Conservation (phyloP, 768 basidiomycete genomes). For the Boletus pseudopeckii region DNA sequence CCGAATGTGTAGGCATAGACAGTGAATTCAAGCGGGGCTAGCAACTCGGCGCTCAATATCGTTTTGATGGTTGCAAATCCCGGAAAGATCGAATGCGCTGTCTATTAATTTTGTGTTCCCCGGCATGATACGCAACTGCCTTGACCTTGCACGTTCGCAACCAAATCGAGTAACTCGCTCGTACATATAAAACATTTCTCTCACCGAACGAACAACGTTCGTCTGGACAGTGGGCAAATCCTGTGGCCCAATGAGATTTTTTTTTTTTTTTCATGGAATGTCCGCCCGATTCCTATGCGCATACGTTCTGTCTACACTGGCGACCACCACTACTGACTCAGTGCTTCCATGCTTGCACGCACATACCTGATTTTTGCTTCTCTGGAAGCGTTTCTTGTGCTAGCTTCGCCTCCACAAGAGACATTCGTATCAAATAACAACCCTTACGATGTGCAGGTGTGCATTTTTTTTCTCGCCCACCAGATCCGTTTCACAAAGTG, state of each 20-base stretch:
- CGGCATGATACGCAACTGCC: background rate
- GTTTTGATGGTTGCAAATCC: background rate
- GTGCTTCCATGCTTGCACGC: conserved; percentile 14
- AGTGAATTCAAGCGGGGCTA: background rate
- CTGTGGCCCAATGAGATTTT: conserved; percentile 15
- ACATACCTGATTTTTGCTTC: conserved; percentile 7
- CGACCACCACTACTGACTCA: background rate
- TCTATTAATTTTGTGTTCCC: background rate
- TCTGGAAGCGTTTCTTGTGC: conserved; percentile 9
- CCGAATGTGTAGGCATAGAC: conserved; percentile 2
- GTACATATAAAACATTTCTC: background rate
- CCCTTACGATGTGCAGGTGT: conserved; percentile 53
- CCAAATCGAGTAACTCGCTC: conserved; percentile 22
- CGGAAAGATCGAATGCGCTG: background rate
- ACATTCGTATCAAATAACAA: conserved; percentile 20
- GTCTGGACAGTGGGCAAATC: conserved; percentile 20
- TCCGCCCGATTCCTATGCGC: background rate
- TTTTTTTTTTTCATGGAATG: background rate
- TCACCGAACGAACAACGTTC: conserved; percentile 27
- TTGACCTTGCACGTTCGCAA: conserved; percentile 16
- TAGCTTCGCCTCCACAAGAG: conserved; percentile 30
- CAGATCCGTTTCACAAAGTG: conserved; percentile 3
- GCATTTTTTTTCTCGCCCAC: background rate
- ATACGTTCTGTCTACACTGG: background rate
- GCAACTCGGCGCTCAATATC: background rate